Base-by-base conservation (phyloP, 2,329 filamentous ascomycete genomes). In the Penicillium psychrosexuale region DNA sequence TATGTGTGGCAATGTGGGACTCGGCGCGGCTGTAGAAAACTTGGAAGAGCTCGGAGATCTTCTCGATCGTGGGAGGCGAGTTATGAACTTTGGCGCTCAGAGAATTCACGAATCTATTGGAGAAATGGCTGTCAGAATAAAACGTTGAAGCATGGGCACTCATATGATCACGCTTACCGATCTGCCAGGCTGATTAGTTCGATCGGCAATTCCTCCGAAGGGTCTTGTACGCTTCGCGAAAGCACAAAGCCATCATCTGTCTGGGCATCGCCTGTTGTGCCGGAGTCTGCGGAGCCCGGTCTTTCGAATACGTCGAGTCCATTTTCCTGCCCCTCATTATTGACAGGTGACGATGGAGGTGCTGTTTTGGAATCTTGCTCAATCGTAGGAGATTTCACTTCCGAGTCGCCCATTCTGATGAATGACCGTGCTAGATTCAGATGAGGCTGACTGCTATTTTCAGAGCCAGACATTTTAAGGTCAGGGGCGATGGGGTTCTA, bases 131-230 rank as follows among this genome's bases (percentile, higher is more conserved):
- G 19, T 45, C 13, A 56, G 51, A 42, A 47, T 52, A 31, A 30
- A 48, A 37, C 8, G 9, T 15, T 34, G 15, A 45, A 43, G 22
- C 31, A 19, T 48, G 36, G 8, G 33, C 12, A n/a, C 30, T 17
- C 15, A 12, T 33, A 40, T 27, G 12, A 28, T 27, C 45, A 31
- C 38, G 61, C 72, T 58, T 78, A 91, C 90, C 89, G 90, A 73
- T 97, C 93, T 19, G 89, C 91, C 69, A 97, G 77, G 72, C 90
- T 94, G 55, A 94, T 83, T 56, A 99, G 84, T 80, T 99, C 94
- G 66, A 97, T 94, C 13, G 94, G 94, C 39, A 99, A 84, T 67
- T 96, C 89, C 65, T 96, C 90, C 60, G 94, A 87, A 54, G 90
- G 87, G 59, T 90, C 83, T 3, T 88, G 78, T 12, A 78, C 54